These are phyloP conservation scores for Chaetomium globosum DNA, from an alignment of 2,329 filamentous ascomycete genomes.

Conservation along the genomic window DNA sequence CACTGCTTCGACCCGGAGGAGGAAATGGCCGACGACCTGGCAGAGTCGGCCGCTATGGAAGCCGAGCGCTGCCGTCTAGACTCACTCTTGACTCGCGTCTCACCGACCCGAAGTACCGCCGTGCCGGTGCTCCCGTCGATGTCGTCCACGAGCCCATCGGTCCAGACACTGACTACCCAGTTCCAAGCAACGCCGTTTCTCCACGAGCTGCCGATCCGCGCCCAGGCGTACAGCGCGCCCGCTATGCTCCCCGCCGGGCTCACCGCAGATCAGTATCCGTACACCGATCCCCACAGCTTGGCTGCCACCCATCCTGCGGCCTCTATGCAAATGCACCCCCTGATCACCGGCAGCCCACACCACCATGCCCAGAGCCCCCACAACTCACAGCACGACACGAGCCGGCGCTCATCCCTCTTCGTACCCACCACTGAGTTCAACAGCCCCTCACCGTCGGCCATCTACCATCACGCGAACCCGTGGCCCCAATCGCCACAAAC, in stretches of 20 bases:
- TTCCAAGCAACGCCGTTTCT: conserved; percentile 46
- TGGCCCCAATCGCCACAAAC: conserved; percentile 42
- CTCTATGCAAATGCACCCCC: conserved; percentile 49
- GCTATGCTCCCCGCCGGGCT: conserved; percentile 49
- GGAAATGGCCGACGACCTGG: conserved; percentile 50
- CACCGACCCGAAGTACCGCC: conserved; percentile 41
- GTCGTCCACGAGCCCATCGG: conserved; percentile 42
- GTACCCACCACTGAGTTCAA: conserved; percentile 49
- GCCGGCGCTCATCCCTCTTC: conserved; percentile 52
- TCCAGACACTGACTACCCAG: conserved; percentile 42
- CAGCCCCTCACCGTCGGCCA: conserved; percentile 40
- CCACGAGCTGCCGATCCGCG: conserved; percentile 50
- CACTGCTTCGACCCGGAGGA: conserved; percentile 54
- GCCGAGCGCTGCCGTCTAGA: background rate
- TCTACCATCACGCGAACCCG: conserved; percentile 21
- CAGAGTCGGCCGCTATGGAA: conserved; percentile 2
- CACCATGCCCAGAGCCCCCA: conserved; percentile 36
- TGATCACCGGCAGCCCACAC: conserved; percentile 49
- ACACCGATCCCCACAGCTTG: conserved; percentile 46
- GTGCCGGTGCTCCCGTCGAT: conserved; percentile 37
- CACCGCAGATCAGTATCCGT: conserved; percentile 47
- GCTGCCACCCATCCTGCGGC: conserved; percentile 41
- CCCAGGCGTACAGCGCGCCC: conserved; percentile 45
- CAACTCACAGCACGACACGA: conserved; percentile 39
- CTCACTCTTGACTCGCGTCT: conserved; percentile 41